Evolutionary conservation across 1,284 basidiomycete species (phyloP).

Genomic region (Cutaneotrichosporon daszewskae): DNA sequence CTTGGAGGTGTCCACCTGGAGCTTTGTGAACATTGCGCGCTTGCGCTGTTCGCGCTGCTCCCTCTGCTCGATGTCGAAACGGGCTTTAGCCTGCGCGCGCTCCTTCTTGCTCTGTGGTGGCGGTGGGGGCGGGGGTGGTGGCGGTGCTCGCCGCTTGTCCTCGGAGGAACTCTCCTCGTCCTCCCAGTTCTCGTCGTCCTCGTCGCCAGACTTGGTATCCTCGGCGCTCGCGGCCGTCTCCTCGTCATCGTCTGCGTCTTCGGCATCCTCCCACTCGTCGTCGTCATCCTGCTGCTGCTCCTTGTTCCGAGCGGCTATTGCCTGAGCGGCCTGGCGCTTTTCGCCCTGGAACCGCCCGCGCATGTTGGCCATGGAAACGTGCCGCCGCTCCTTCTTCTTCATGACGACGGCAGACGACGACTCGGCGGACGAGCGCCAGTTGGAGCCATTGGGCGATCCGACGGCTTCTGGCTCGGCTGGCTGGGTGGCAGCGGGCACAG

Average conservation of each 20-base stretch:
- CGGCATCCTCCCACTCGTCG: slow-evolving; percentile 7
- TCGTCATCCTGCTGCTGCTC: slow-evolving; percentile 13
- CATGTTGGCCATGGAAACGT: slow-evolving; percentile 42
- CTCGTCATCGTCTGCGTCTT: slow-evolving; percentile 9
- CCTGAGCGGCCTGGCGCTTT: slow-evolving; percentile 36
- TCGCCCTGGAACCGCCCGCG: slow-evolving; percentile 35
- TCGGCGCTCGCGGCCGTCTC: slow-evolving; percentile 55
- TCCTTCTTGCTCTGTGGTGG: slow-evolving; percentile 31
- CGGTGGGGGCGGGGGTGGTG: slow-evolving; percentile 19
- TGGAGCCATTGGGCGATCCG: not conserved
- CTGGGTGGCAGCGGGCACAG: not conserved
- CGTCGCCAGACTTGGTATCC: slow-evolving; percentile 71
- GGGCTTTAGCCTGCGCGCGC: slow-evolving; percentile 29
- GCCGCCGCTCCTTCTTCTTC: slow-evolving; percentile 20
- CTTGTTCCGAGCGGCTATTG: slow-evolving; percentile 20
- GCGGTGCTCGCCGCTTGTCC: too few relatives aligned
- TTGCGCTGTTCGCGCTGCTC: slow-evolving; percentile 39
- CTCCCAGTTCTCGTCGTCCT: slow-evolving; percentile 60
- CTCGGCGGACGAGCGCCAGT: slow-evolving; percentile 23
- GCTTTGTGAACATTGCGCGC: slow-evolving; percentile 45
- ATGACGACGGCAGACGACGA: slow-evolving; percentile 22
- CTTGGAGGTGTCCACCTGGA: slow-evolving; percentile 28
- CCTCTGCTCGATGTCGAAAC: slow-evolving; percentile 23
- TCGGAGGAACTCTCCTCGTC: slow-evolving; percentile 83
- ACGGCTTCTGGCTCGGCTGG: not conserved